Conservation (phyloP, 1,284 basidiomycete genomes). For the Thelephora terrestris region DNA sequence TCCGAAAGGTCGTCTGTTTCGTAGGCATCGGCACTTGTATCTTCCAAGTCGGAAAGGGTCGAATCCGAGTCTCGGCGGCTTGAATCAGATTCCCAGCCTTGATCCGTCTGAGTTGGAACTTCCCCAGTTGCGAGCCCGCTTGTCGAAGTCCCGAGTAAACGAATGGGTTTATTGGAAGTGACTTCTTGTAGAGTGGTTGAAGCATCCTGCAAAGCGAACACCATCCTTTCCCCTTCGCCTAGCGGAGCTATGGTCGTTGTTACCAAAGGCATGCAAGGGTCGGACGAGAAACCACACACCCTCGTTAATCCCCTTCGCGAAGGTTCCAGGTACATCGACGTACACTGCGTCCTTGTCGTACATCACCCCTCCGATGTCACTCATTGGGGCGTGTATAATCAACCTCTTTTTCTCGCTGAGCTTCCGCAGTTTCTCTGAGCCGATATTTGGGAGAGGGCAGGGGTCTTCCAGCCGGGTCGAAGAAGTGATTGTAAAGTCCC, state of each 20-base stretch:
- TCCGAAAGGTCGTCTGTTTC: not conserved
- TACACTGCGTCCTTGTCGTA: constrained; percentile 99
- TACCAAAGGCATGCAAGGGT: constrained; percentile 2
- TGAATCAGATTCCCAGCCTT: constrained; percentile 8
- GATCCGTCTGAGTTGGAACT: constrained; percentile 16
- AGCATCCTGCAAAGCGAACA: constrained; percentile 91
- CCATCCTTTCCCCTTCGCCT: constrained; percentile 96
- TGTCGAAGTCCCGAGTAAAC: constrained; percentile 78
- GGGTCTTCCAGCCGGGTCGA: constrained; percentile 82
- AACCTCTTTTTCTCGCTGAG: constrained; percentile 93
- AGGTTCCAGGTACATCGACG: constrained; percentile 94
- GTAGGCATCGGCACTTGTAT: constrained; percentile 6
- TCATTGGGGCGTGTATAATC: constrained; percentile 96
- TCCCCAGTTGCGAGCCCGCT: constrained; percentile 12
- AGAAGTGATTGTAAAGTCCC: constrained; percentile 72
- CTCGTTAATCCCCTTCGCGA: constrained; percentile 61
- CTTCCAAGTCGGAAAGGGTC: not conserved
- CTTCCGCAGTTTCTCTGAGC: constrained; percentile 88
- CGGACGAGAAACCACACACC: constrained; percentile 28
- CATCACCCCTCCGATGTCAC: constrained; percentile 92
- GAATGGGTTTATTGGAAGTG: constrained; percentile 74
- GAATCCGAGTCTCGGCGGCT: not conserved
- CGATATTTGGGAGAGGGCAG: constrained; percentile 87
- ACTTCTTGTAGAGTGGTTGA: constrained; percentile 75
- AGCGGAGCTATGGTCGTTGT: constrained; percentile 41